A percentile compares a stretch with the other conserved stretches of the same genome.
Conservation (phyloP, 495 filamentous ascomycete genomes). For the Talaromyces ruber region DNA sequence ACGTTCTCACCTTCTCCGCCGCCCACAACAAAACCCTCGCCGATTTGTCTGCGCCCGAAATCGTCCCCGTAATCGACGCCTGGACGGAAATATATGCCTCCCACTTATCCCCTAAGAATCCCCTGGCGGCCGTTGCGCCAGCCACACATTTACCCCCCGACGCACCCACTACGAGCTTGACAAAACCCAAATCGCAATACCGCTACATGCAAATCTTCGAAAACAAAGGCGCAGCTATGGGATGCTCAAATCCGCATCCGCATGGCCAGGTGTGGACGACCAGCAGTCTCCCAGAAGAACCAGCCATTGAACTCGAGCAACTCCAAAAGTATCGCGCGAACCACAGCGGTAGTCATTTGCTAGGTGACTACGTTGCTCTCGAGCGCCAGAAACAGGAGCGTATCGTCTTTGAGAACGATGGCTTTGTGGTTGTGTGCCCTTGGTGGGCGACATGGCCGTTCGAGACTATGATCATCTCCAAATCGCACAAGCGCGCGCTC, state of each 20-base stretch:
- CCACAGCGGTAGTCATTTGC: slow-evolving; percentile 61
- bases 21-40: slow-evolving; percentile 87
- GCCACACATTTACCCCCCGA: slow-evolving; percentile 40
- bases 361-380: slow-evolving; percentile 79
- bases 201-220: slow-evolving; percentile 99
- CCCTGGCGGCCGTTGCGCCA: slow-evolving; percentile 44
- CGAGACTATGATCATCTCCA: slow-evolving; percentile 84
- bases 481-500: slow-evolving; percentile 68
- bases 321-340: slow-evolving; percentile 66
- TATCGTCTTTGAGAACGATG: slow-evolving; percentile 75
- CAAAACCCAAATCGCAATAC: slow-evolving; percentile 65
- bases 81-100: slow-evolving; percentile 84
- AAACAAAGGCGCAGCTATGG: slow-evolving; percentile 97
- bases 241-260: slow-evolving; percentile 96
- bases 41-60: slow-evolving; percentile 62
- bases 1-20: slow-evolving; percentile 88
- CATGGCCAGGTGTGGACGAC: slow-evolving; percentile 97
- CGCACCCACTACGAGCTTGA: slow-evolving; percentile 32
- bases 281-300: slow-evolving; percentile 81
- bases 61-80: slow-evolving; percentile 67
- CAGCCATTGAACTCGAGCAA: slow-evolving; percentile 64
- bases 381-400: slow-evolving; percentile 77
- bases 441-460: slow-evolving; percentile 99
- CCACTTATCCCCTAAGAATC: slow-evolving; percentile 66
- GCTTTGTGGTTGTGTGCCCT: slow-evolving; percentile 78